Conservation (phyloP, 169 alveolate genomes). For the Eimeria acervulina region DNA sequence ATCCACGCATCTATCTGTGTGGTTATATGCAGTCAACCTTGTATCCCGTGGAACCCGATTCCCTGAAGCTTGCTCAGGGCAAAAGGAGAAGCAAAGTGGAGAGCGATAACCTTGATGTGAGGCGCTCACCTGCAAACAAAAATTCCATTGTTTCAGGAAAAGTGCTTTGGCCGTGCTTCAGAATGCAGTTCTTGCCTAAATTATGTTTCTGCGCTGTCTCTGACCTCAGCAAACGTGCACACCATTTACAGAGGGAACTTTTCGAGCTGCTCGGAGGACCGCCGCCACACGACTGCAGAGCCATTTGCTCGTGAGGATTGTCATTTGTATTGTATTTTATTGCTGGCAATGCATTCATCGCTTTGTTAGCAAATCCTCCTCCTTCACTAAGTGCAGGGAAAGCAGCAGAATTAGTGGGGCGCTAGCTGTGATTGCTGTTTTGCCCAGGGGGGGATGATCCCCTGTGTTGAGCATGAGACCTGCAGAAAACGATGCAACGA, state of each 20-base stretch:
- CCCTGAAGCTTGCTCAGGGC: conserved; percentile 55
- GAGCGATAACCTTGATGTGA: conserved; percentile 55
- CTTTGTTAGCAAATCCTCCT: too few relatives aligned
- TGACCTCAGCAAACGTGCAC: conserved; percentile 62
- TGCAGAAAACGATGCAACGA: conserved; percentile 57
- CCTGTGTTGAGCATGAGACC: conserved; percentile 16
- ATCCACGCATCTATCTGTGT: background rate
- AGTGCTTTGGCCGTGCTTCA: background rate
- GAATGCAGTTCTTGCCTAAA: background rate
- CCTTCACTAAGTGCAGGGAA: background rate
- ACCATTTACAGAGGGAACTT: conserved; percentile 30
- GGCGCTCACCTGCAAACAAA: background rate
- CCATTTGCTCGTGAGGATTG: conserved; percentile 50
- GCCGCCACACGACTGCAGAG: conserved; percentile 28
- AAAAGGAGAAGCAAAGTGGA: conserved; percentile 28
- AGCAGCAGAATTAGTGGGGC: background rate
- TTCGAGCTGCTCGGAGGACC: conserved; percentile 21
- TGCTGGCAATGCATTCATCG: background rate
- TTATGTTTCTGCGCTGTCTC: background rate
- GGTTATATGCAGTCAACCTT: conserved; percentile 48
- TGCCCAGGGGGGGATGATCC: conserved; percentile 52
- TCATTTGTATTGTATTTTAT: background rate
- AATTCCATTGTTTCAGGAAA: background rate
- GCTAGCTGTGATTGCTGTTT: background rate
- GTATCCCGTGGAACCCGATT: conserved; percentile 1